Conservation (phyloP, 768 basidiomycete species). For the Leccinum boreale region DNA sequence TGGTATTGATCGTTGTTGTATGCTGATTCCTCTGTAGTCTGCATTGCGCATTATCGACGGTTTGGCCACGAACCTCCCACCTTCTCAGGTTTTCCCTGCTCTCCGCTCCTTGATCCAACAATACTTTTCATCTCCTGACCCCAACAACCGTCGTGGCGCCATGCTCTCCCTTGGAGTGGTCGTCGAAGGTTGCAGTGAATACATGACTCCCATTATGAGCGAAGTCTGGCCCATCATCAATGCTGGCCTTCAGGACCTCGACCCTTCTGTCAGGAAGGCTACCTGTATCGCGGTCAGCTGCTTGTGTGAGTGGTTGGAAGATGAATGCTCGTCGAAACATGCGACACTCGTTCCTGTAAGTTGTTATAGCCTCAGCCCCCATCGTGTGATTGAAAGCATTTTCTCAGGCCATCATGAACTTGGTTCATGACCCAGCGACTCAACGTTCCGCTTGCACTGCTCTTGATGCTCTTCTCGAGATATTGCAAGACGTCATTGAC, state of each 20-base stretch:
- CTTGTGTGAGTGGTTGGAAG: slow-evolving; percentile 95
- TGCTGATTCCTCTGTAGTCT: slow-evolving; percentile 47
- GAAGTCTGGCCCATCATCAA: slow-evolving; percentile 95
- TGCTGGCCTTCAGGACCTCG: slow-evolving; percentile 78
- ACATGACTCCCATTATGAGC: slow-evolving; percentile 88
- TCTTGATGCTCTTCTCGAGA: slow-evolving; percentile 93
- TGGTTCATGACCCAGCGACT: slow-evolving; percentile 82
- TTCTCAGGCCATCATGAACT: slow-evolving; percentile 78
- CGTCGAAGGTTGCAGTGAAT: slow-evolving; percentile 98
- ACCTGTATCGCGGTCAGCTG: slow-evolving; percentile 96
- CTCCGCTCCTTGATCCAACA: slow-evolving; percentile 78
- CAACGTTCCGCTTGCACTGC: slow-evolving; percentile 95
- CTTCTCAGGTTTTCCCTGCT: slow-evolving; percentile 92
- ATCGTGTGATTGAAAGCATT: background rate
- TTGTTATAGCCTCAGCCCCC: background rate
- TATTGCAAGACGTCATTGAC: slow-evolving; percentile 85
- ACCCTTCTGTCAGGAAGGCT: slow-evolving; percentile 87
- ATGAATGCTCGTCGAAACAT: slow-evolving; percentile 86
- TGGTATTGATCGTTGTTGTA: background rate
- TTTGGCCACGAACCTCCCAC: slow-evolving; percentile 88
- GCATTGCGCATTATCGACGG: slow-evolving; percentile 93
- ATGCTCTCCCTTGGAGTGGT: slow-evolving; percentile 94
- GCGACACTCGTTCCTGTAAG: slow-evolving; percentile 79
- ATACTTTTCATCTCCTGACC: slow-evolving; percentile 80
- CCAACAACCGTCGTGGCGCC: slow-evolving; percentile 81